These are phyloP conservation scores for Phytophthora vignae DNA, from an alignment of 352 stramenopile species.

Conservation along the genomic window DNA sequence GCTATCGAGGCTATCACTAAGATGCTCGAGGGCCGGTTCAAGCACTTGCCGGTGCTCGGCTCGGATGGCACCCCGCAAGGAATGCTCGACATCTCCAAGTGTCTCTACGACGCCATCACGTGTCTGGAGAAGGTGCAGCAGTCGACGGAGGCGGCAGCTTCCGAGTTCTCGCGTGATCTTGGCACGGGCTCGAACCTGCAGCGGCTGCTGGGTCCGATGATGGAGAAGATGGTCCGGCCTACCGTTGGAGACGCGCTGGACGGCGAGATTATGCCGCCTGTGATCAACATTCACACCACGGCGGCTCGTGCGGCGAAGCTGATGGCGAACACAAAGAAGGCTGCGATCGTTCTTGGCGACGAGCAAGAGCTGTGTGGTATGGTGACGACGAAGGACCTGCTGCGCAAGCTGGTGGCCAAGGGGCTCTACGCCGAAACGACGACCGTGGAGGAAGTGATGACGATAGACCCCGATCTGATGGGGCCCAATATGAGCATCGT, in stretches of 20 bases:
- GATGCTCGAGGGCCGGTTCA: slow-evolving; percentile 91
- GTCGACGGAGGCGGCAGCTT: slow-evolving; percentile 79
- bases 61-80: slow-evolving; percentile 74
- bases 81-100: slow-evolving; percentile 93
- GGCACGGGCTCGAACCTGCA: slow-evolving; percentile 75
- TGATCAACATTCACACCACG: slow-evolving; percentile 77
- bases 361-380: slow-evolving; percentile 80
- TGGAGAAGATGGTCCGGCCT: slow-evolving; percentile 91
- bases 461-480: slow-evolving; percentile 80
- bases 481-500: slow-evolving; percentile 81
- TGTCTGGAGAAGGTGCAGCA: slow-evolving; percentile 90
- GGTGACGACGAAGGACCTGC: slow-evolving; percentile 87
- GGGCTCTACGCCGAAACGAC: slow-evolving; percentile 77
- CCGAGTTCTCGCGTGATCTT: slow-evolving; percentile 83
- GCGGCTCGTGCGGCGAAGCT: slow-evolving; percentile 82
- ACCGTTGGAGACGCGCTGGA: slow-evolving; percentile 86
- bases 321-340: slow-evolving; percentile 89
- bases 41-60: slow-evolving; percentile 86
- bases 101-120: slow-evolving; percentile 88
- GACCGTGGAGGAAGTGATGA: slow-evolving; percentile 88
- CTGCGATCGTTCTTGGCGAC: slow-evolving; percentile 79
- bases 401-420: slow-evolving; percentile 89
- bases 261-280: slow-evolving; percentile 78
- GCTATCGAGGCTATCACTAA: slow-evolving; percentile 90
- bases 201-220: slow-evolving; percentile 82